Evolutionary conservation across 345 rosid genomes (phyloP), one percentile per base, ranked within the genome.

Genomic region (Orychophragmus violaceus): DNA sequence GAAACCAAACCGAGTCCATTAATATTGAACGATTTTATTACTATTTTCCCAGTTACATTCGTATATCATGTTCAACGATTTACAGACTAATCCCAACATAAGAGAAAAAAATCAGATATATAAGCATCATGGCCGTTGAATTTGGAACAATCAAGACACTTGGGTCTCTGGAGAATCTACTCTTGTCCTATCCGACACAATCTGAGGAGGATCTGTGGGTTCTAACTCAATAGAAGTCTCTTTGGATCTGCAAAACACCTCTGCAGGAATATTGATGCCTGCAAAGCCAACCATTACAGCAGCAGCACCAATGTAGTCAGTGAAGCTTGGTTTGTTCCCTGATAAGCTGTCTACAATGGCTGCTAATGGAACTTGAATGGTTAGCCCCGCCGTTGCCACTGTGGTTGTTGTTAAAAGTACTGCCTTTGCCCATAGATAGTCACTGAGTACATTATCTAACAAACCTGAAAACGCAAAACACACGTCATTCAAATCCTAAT

Each of bases 351-450:
- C 99, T 2, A 94, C 87, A 44, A 94, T 51, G 17, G 97, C 99
- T 50, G 99, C 97, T 77, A 94, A 57, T 5, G 97, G 99, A 32
- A 93, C 98, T 82, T 93, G 98, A 58, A 93, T 86, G 9, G 96
- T 84, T 24, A 88, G 96, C 58, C 97, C 96, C 18, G 97, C 97
- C 2, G 96, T 84, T 45, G 97, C 99, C 13, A 94, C 95, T 0
- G 97, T 94, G 4, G 99, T 85, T 39, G 97, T 87, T 24, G 99
- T 94, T 52, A 90, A 72, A 37, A 93, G 81, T 22, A 93, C 92
- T 3, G 98, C 98, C 77, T 93, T 93, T 2, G 96, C 97, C 97
- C 99, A 90, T 49, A 90, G 71, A 68, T 90, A 90, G 76, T 94
- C 97, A 45, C 97, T 94, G 69, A 94, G 77, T 64, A 94, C 99